Conservation (phyloP, 345 rosid species). For the Lepidium aucheri region DNA sequence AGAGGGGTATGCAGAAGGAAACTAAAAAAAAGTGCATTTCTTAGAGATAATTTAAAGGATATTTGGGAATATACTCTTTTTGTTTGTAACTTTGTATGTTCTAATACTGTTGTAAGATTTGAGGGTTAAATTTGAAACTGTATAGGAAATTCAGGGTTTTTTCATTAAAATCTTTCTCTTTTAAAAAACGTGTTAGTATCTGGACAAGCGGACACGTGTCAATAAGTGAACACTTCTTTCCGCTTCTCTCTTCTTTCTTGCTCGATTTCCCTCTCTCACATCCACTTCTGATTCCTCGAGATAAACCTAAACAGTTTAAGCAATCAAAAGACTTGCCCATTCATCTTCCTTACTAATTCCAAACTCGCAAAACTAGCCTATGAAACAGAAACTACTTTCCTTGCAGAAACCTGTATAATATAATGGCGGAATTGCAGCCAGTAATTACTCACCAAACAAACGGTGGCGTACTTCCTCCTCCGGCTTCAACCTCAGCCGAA, state of each 20-base stretch:
- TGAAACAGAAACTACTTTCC: background rate
- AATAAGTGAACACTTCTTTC: background rate
- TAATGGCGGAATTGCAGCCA: constrained; percentile 53
- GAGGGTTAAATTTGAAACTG: too few relatives aligned
- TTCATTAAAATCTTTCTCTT: background rate
- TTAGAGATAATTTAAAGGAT: too few relatives aligned
- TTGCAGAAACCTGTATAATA: background rate
- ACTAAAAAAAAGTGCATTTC: too few relatives aligned
- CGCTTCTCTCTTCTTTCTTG: background rate
- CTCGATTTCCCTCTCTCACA: background rate
- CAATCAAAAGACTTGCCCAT: background rate
- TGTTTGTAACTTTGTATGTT: too few relatives aligned
- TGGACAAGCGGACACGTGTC: constrained; percentile 8
- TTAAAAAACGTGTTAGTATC: background rate
- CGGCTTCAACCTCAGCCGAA: constrained; percentile 31
- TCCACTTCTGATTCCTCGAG: background rate
- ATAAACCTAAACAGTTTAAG: constrained; percentile 3
- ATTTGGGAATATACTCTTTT: too few relatives aligned
- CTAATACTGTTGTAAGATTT: too few relatives aligned
- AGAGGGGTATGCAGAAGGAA: too few relatives aligned
- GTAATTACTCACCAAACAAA: constrained; percentile 40
- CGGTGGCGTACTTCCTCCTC: constrained; percentile 31
- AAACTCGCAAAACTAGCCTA: background rate
- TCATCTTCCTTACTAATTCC: background rate
- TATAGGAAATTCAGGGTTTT: too few relatives aligned